Conservation (phyloP, 768 basidiomycete species). For the Amanita pallidorosea region DNA sequence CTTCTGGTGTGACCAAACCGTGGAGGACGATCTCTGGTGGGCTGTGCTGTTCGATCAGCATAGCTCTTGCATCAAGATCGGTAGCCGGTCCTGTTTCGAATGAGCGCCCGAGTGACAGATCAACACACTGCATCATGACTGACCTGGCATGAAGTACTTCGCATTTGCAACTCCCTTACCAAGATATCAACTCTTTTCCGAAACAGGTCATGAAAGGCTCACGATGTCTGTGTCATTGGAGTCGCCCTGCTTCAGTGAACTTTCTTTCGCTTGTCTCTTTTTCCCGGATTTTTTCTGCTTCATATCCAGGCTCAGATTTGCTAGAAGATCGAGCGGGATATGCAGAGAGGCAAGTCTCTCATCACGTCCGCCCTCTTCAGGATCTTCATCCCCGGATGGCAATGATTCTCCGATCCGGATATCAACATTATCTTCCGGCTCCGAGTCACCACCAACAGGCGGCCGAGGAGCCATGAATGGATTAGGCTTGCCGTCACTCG, state of each 20-base stretch:
- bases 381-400: slow-evolving; percentile 10
- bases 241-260: slow-evolving; percentile 27
- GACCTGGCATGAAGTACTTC: slow-evolving; percentile 72
- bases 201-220: slow-evolving; percentile 16
- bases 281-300: slow-evolving; percentile 26
- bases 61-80: slow-evolving; percentile 57
- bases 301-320: slow-evolving; percentile 54
- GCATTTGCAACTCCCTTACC: slow-evolving; percentile 70
- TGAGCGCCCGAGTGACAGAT: not conserved
- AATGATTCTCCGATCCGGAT: slow-evolving; percentile 13
- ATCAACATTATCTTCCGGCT: slow-evolving; percentile 11
- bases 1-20: slow-evolving; percentile 64
- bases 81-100: slow-evolving; percentile 49
- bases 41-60: slow-evolving; percentile 66
- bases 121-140: slow-evolving; percentile 8
- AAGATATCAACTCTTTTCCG: slow-evolving; percentile 3
- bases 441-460: slow-evolving; percentile 13
- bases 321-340: slow-evolving; percentile 69
- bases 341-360: slow-evolving; percentile 43
- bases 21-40: slow-evolving; percentile 78
- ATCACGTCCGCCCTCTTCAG: slow-evolving; percentile 24
- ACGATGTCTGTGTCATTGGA: slow-evolving; percentile 57
- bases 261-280: slow-evolving; percentile 24
- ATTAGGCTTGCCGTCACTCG: slow-evolving; percentile 28
- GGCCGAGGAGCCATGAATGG: slow-evolving; percentile 36